These are phyloP conservation scores for Candida nitratophila DNA, from an alignment of 805 yeast species.

Conservation along the genomic window DNA sequence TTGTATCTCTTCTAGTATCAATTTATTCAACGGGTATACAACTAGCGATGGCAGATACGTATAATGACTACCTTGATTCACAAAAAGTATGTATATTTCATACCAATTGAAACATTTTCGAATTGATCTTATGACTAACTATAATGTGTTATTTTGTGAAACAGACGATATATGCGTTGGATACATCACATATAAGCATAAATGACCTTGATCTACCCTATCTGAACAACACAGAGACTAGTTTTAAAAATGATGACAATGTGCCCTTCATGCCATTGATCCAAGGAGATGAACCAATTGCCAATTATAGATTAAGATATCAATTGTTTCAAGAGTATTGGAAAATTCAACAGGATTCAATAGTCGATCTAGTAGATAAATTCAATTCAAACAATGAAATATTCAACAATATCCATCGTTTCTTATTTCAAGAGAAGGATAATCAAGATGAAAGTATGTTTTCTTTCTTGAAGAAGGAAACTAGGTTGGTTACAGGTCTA, in stretches of 20 bases:
- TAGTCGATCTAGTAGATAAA: conserved; percentile 22
- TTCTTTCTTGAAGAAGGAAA: background rate
- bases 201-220: background rate
- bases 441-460: background rate
- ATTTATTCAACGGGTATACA: too few relatives aligned
- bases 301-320: conserved; percentile 32
- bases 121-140: too few relatives aligned
- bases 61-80: conserved; percentile 20
- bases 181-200: conserved; percentile 1
- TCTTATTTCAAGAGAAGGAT: conserved; percentile 9
- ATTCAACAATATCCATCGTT: conserved; percentile 25
- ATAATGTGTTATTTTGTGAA: too few relatives aligned
- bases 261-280: conserved; percentile 36
- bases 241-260: background rate
- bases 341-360: conserved; percentile 24
- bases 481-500: conserved; percentile 27
- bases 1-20: too few relatives aligned
- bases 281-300: conserved; percentile 35
- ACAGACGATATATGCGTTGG: conserved; percentile 3
- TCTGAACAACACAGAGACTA: background rate
- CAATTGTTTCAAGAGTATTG: conserved; percentile 33
- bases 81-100: conserved; percentile 18
- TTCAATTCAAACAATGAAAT: conserved; percentile 25
- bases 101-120: too few relatives aligned
- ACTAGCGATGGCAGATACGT: background rate